Evolutionary conservation across 306 rosid genomes (phyloP), one percentile per base, ranked within the genome.

Genomic region (Fragaria iinumae): DNA sequence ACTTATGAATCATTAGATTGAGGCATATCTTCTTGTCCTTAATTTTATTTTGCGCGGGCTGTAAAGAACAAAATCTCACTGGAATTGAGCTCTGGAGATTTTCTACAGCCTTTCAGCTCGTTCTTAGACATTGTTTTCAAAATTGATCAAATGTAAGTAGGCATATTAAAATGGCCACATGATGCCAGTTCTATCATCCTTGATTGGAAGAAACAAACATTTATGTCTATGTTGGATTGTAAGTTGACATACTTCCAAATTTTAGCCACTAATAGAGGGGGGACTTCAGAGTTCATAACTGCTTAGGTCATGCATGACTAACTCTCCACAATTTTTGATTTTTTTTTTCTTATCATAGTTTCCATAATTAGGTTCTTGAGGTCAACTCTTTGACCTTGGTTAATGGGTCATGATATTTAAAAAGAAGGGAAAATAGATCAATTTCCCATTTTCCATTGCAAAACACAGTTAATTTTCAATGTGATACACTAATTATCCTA

Each of bases 251-350:
- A 43, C 11, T 23, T 50, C 69, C 59, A 27, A 0, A 12, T 43
- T 48, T 11, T 21, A 3, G 75, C 76, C 69, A 60, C 65, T 4
- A 25, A 56, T 53, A 41, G 55, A 3, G 57, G 73, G 38, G 38
- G 48, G 65, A 50, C 18, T 69, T 39, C 36, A 3, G 3, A n/a
- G 29, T 62, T 78, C 77, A 62, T 78, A 64, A 71, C n/a, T 78
- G 77, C 50, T 20, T 67, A 70, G 41, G n/a, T 47, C 69, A 69
- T 36, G 49, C 3, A 12, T 20, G 18, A 17, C 1, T 8, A 11
- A 27, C 66, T 59, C 66, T 59, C 17, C 5, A 29, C 32, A 29
- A 29, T 29, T 29, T 29, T 29, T 29, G 32, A 21, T 10, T 23
- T 11, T 2, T 57, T 57, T 0, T 21, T 21, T 21, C 0, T 6